Percentiles rank a stretch among this genome's conserved stretches.
phyloP scores from a whole-genome alignment of 2,329 filamentous ascomycete species.

The Neurospora crassa region DNA sequence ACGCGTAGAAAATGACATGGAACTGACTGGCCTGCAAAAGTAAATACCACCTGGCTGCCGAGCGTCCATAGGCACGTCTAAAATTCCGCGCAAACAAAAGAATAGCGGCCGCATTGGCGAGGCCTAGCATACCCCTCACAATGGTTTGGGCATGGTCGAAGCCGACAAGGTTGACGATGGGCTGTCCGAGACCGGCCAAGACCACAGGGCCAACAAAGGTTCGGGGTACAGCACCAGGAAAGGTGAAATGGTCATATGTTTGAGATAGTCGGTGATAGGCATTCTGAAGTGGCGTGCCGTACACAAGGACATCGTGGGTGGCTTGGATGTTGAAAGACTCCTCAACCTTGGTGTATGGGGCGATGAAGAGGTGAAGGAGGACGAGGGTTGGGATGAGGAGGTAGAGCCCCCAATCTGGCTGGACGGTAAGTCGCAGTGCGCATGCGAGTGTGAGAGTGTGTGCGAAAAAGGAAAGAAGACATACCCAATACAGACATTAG shows the following conservation, averaged over 20 bases:
- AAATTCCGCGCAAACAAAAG: constrained; percentile 56
- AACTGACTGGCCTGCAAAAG: constrained; percentile 77
- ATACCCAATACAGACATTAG: background rate
- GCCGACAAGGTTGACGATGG: constrained; percentile 48
- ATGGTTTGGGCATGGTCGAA: constrained; percentile 49
- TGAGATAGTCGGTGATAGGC: constrained; percentile 42
- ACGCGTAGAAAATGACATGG: constrained; percentile 87
- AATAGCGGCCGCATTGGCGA: constrained; percentile 63
- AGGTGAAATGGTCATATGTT: constrained; percentile 81
- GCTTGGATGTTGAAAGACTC: constrained; percentile 98
- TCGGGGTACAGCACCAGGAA: constrained; percentile 83
- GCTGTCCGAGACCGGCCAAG: constrained; percentile 63
- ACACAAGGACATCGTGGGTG: constrained; percentile 75
- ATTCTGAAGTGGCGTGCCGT: constrained; percentile 60
- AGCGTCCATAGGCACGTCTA: constrained; percentile 55
- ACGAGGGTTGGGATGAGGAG: constrained; percentile 54
- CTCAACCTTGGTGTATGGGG: constrained; percentile 95
- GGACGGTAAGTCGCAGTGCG: background rate
- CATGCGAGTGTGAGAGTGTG: background rate
- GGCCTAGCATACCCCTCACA: constrained; percentile 67
- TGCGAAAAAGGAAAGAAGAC: background rate
- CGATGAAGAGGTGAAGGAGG: constrained; percentile 58
- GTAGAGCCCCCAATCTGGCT: constrained; percentile 25
- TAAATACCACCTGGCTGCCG: constrained; percentile 68
- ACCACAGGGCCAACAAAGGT: constrained; percentile 78